Evolutionary conservation across 2,329 filamentous ascomycete species (phyloP).

Genomic region (Penicillium sp.): DNA sequence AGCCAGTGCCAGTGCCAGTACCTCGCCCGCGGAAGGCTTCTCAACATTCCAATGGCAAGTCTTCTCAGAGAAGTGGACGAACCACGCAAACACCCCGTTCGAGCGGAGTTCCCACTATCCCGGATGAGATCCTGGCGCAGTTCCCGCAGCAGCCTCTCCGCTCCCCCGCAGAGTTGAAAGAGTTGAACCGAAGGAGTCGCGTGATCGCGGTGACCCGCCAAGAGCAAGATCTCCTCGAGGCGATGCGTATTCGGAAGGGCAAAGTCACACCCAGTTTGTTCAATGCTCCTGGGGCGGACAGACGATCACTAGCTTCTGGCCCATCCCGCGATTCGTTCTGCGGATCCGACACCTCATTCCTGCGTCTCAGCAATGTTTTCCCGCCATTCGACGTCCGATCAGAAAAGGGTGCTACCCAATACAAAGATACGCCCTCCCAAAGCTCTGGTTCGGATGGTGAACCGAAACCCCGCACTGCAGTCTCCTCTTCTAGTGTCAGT

Average conservation of each 20-base stretch:
- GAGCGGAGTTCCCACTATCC: conserved; percentile 28
- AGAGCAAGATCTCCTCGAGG: conserved; percentile 45
- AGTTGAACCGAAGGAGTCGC: conserved; percentile 36
- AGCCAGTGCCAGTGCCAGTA: conserved; percentile 13
- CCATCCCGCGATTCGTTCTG: conserved; percentile 30
- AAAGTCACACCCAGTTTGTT: conserved; percentile 39
- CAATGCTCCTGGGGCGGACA: conserved; percentile 21
- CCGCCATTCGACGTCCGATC: conserved; percentile 19
- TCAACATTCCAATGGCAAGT: conserved; percentile 22
- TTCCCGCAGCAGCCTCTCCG: conserved; percentile 19
- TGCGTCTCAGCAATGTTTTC: conserved; percentile 32
- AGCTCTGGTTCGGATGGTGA: conserved; percentile 29
- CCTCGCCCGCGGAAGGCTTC: conserved; percentile 9
- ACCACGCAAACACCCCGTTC: conserved; percentile 24
- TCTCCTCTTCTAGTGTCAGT: conserved; percentile 28
- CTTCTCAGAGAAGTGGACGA: conserved; percentile 20
- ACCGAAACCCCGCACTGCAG: conserved; percentile 27
- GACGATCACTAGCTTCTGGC: conserved; percentile 25
- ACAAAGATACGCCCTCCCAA: conserved; percentile 24
- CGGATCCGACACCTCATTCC: conserved; percentile 33
- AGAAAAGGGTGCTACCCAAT: conserved; percentile 23
- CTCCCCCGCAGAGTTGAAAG: conserved; percentile 20
- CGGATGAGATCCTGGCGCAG: conserved; percentile 26
- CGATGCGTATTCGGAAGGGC: conserved; percentile 43
- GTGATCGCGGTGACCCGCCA: conserved; percentile 48